Conservation (phyloP, 2,329 filamentous ascomycete genomes). For the Phaeosphaeria sp. region DNA sequence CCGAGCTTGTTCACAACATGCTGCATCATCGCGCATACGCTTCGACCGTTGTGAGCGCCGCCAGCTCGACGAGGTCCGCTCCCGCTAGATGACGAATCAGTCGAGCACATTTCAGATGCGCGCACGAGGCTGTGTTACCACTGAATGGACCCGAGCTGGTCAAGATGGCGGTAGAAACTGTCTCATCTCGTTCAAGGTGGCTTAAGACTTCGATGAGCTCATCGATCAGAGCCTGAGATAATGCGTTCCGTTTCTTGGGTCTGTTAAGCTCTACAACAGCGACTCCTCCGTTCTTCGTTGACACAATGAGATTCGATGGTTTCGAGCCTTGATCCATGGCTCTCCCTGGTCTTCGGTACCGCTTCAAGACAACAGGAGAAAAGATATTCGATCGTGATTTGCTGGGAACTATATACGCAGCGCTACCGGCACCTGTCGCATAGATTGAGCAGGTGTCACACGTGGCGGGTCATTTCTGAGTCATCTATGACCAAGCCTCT, state of each 20-base stretch:
- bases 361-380: neutral
- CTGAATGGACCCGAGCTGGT: constrained; percentile 78
- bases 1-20: neutral
- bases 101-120: neutral
- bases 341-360: neutral
- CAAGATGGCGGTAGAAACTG: constrained; percentile 59
- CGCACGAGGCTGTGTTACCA: constrained; percentile 58
- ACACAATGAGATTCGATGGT: constrained; percentile 15
- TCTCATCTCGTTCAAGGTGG: constrained; percentile 23
- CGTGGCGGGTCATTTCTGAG: neutral
- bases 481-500: neutral
- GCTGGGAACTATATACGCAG: neutral
- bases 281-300: constrained; percentile 45
- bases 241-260: constrained; percentile 65
- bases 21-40: constrained; percentile 52
- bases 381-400: neutral
- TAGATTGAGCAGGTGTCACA: neutral
- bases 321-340: constrained; percentile 8
- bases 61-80: constrained; percentile 98
- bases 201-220: constrained; percentile 37
- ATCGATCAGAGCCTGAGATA: constrained; percentile 60
- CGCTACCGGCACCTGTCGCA: neutral
- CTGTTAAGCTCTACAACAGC: constrained; percentile 61
- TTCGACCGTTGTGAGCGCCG: constrained; percentile 80
- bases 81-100: constrained; percentile 63